phyloP scores from a whole-genome alignment of 2,329 filamentous ascomycete species.

The Fusarium nisikadoi region DNA sequence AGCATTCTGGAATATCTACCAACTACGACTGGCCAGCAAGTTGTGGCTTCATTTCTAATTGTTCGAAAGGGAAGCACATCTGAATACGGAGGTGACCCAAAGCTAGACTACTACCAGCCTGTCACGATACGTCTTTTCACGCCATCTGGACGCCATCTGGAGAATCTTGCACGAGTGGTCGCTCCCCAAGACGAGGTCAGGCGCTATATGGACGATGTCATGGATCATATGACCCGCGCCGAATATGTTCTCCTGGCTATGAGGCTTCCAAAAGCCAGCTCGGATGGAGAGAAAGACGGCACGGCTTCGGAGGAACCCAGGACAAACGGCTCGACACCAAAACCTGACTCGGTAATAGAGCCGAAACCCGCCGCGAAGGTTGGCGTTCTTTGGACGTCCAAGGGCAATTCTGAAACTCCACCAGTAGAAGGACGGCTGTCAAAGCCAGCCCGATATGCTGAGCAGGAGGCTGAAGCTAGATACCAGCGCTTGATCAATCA shows the following conservation, averaged over 20 bases:
- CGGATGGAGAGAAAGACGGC: constrained; percentile 48
- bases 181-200: constrained; percentile 71
- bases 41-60: constrained; percentile 81
- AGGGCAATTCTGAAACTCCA: constrained; percentile 36
- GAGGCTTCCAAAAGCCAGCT: constrained; percentile 64
- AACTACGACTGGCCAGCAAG: constrained; percentile 62
- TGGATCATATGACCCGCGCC: constrained; percentile 74
- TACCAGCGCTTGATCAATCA: constrained; percentile 54
- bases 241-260: constrained; percentile 75
- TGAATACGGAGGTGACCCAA: constrained; percentile 71
- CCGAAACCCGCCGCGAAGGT: constrained; percentile 40
- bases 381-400: constrained; percentile 52
- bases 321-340: constrained; percentile 46
- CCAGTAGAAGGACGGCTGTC: constrained; percentile 30
- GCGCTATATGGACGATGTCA: constrained; percentile 76
- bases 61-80: constrained; percentile 77
- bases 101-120: constrained; percentile 80
- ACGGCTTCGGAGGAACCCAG: constrained; percentile 46
- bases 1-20: constrained; percentile 77
- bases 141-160: constrained; percentile 65
- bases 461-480: constrained; percentile 49
- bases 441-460: constrained; percentile 47
- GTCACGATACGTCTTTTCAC: constrained; percentile 71
- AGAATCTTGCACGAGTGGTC: constrained; percentile 69
- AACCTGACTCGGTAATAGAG: constrained; percentile 43